Base-by-base conservation (phyloP, 73 alveolate species). In the Paramecium caudatum region DNA sequence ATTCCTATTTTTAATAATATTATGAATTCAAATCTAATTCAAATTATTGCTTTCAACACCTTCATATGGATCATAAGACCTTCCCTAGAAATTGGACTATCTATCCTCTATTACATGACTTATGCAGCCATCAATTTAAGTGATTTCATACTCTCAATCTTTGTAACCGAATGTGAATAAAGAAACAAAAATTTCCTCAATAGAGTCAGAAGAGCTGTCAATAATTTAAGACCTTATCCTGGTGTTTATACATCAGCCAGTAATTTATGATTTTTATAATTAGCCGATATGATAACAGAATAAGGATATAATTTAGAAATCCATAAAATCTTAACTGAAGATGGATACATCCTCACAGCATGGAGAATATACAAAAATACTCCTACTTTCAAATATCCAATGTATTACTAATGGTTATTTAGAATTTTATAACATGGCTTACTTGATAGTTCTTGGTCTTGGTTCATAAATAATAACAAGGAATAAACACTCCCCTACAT, bases 221-320 rank as follows among this genome's bases (percentile, higher is more conserved):
- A 41, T 41, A 7, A 6, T 10, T 15, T 65, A 65, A 36, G 83
- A 5, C 83, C 83, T 3, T 65, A 33, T 36, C 83, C 83, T 25
- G 83, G 83, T 32, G 83, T 65, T 0, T 65, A 32, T 41, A 55
- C 80, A 2, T 55, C 80, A 25, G 47, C 84, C 17, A 68, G 55
- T 68, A 68, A 32, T 3, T 0, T 37, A 32, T 5, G 1, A 0
- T 68, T 32, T 3, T 34, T 32, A 3, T 30, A 1, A 68, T n/a
- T 12, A 74, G 92, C 92, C 65, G 93, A 95, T 49, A 82, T 90
- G 55, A 91, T 92, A 32, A 90, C 91, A 47, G 88, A 62, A 15
- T 93, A 95, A 39, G 99, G 99, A 47, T 96, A 93, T 82, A 36
- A 68, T 74, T 95, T 93, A 61, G 98, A 96, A 95, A 92, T 86